Evolutionary conservation across 495 filamentous ascomycete species (phyloP).

Genomic region (Penicillium odoratum): DNA sequence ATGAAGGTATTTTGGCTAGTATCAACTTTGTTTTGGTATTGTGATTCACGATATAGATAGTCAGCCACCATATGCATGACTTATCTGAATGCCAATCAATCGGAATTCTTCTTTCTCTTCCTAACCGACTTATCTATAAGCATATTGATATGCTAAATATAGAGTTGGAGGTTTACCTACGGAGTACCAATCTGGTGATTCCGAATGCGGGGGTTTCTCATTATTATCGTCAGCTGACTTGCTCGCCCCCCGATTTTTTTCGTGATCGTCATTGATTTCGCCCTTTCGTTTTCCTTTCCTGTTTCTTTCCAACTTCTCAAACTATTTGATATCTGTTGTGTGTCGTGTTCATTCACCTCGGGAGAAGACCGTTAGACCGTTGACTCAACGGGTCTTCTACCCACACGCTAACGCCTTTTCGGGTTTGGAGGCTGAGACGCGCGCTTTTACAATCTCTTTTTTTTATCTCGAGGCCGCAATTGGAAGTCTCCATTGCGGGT

Average conservation of each 20-base stretch:
- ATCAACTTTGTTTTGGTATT: too few species aligned
- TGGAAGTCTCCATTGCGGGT: conserved; percentile 3
- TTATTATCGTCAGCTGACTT: conserved; percentile 20
- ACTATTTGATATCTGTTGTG: background rate
- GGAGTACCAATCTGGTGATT: conserved; percentile 7
- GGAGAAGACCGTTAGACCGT: conserved; percentile 11
- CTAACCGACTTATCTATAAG: too few species aligned
- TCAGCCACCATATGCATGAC: too few species aligned
- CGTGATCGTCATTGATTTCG: conserved; percentile 8
- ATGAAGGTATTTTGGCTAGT: background rate
- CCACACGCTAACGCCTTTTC: conserved; percentile 25
- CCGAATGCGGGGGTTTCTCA: conserved; percentile 19
- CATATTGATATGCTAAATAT: conserved; percentile 3
- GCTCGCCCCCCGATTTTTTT: conserved; percentile 12
- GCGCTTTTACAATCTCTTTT: conserved; percentile 9
- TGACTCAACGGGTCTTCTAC: conserved; percentile 28
- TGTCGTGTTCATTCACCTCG: conserved; percentile 3
- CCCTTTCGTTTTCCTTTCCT: conserved; percentile 2
- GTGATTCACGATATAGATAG: too few species aligned
- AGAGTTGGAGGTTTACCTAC: background rate
- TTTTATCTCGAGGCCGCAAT: conserved; percentile 13
- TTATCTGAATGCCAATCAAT: too few species aligned
- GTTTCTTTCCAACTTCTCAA: conserved; percentile 1
- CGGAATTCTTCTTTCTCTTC: too few species aligned
- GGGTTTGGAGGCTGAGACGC: conserved; percentile 28